A percentile compares a stretch with the other conserved stretches of the same genome.
phyloP scores from a whole-genome alignment of 495 filamentous ascomycete species.

The Venustampulla echinocandica region DNA sequence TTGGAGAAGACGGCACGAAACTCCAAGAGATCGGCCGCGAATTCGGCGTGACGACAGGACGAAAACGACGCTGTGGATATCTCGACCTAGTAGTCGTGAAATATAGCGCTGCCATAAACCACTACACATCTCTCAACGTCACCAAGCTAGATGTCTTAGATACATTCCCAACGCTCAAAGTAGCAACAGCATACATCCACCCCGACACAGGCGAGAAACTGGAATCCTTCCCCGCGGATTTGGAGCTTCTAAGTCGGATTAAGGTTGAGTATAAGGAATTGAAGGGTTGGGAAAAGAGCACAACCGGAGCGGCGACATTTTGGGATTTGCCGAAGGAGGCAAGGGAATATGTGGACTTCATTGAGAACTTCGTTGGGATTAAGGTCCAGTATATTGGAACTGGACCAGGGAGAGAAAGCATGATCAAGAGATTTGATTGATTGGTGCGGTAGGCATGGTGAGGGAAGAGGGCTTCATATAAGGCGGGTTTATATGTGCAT shows the following conservation, averaged over 20 bases:
- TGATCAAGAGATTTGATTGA: too few relatives aligned
- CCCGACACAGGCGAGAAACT: conserved; percentile 44
- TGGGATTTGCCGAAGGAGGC: conserved; percentile 60
- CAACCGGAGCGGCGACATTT: conserved; percentile 50
- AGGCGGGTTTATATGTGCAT: too few relatives aligned
- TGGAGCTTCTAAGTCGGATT: conserved; percentile 50
- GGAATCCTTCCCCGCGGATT: conserved; percentile 58
- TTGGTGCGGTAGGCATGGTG: too few relatives aligned
- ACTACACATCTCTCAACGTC: conserved; percentile 50
- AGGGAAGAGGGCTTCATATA: too few relatives aligned
- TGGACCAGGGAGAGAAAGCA: too few relatives aligned
- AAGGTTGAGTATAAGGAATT: conserved; percentile 64
- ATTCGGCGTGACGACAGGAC: conserved; percentile 68
- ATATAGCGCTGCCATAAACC: conserved; percentile 50
- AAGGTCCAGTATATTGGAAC: too few relatives aligned
- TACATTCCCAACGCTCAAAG: conserved; percentile 60
- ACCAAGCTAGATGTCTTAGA: conserved; percentile 89
- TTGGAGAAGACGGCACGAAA: conserved; percentile 28
- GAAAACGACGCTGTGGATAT: conserved; percentile 80
- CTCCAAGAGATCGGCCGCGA: conserved; percentile 38
- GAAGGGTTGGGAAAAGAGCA: conserved; percentile 69
- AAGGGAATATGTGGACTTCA: conserved; percentile 57
- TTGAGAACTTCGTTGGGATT: too few relatives aligned
- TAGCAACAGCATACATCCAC: conserved; percentile 62
- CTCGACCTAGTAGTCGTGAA: conserved; percentile 81